These are phyloP conservation scores for Hymenoscyphus scutula DNA, from an alignment of 2,329 filamentous ascomycete species.

Conservation along the genomic window DNA sequence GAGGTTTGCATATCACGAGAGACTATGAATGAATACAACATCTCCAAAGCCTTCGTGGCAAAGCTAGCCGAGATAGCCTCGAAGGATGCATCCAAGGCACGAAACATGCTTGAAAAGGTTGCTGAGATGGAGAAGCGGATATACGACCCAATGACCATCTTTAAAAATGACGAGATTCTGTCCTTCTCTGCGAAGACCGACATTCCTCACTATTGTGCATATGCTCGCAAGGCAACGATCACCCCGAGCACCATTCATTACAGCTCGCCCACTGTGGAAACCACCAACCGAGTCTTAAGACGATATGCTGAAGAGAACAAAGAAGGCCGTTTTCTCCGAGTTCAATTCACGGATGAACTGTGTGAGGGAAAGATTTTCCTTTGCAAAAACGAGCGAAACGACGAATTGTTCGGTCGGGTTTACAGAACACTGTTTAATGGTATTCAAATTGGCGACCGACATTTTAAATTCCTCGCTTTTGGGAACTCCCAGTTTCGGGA, in stretches of 20 bases:
- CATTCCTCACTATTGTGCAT: conserved; percentile 70
- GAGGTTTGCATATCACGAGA: conserved; percentile 89
- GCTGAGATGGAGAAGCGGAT: conserved; percentile 55
- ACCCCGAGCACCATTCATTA: conserved; percentile 84
- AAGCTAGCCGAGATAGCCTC: conserved; percentile 53
- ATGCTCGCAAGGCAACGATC: conserved; percentile 72
- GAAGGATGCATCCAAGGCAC: conserved; percentile 48
- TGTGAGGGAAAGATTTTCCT: conserved; percentile 16
- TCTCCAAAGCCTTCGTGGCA: conserved; percentile 65
- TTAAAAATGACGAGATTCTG: conserved; percentile 53
- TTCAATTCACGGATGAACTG: conserved; percentile 83
- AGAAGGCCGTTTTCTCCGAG: conserved; percentile 78
- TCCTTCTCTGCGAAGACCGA: conserved; percentile 47
- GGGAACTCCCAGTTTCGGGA: conserved; percentile 95
- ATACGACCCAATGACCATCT: conserved; percentile 70
- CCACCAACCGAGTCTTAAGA: conserved; percentile 82
- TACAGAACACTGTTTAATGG: conserved; percentile 71
- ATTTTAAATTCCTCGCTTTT: conserved; percentile 88
- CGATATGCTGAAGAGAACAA: conserved; percentile 57
- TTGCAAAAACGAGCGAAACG: conserved; percentile 49
- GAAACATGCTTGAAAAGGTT: conserved; percentile 70
- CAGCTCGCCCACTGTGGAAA: conserved; percentile 75
- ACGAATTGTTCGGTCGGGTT: conserved; percentile 73
- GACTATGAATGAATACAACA: conserved; percentile 71
- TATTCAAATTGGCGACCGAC: conserved; percentile 76